Base-by-base conservation (phyloP, 768 basidiomycete species). In the Nevesoporus exiguus region DNA sequence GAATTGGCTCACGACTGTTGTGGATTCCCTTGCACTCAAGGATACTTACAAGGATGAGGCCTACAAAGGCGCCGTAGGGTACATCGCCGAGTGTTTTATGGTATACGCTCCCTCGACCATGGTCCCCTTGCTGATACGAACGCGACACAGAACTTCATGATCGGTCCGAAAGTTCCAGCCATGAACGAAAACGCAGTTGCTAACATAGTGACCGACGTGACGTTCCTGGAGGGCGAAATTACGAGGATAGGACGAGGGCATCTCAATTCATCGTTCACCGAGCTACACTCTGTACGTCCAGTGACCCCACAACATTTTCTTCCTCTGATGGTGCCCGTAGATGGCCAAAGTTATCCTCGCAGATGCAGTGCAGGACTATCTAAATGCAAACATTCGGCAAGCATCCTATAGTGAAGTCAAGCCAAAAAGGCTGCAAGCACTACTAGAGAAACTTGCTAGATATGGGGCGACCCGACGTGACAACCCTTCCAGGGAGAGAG, bases 1-100 rank as follows among this genome's bases (percentile, higher is more conserved):
- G 68, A 94, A 93, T 68, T 99, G 95, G 90, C 79, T 98, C 49
- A 95, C 88, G 36, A 97, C 95, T 2, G 90, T 97, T 51, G 93
- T 99, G 45, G 97, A 98, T 69, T 92, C 84, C 54, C 84, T 87
- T 60, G 81, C 79, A 55, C 84, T 98, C 73, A 86, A 90, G 52
- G 90, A 94, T 52, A 72, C 74, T 10, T 87, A 93, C 74, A 95
- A 94, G 71, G 89, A 93, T 49, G 85, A 91, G 60, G 92, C 91
- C 10, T 99, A 97, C 69, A 83, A 81, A 58, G 87, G 84, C 41
- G 95, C 97, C 14, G 76, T 96, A n/a, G 77, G 82, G 30, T 92
- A 97, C 64, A 91, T 97, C 53, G 86, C 91, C 0, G 84, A 86
- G 52, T 90, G 86, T 55, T 75, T 98, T 29, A 90, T 94, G 86